A percentile compares a stretch with the other conserved stretches of the same genome.
Evolutionary conservation across 495 filamentous ascomycete genomes (phyloP).

Genomic region (Aspergillus nidulans): DNA sequence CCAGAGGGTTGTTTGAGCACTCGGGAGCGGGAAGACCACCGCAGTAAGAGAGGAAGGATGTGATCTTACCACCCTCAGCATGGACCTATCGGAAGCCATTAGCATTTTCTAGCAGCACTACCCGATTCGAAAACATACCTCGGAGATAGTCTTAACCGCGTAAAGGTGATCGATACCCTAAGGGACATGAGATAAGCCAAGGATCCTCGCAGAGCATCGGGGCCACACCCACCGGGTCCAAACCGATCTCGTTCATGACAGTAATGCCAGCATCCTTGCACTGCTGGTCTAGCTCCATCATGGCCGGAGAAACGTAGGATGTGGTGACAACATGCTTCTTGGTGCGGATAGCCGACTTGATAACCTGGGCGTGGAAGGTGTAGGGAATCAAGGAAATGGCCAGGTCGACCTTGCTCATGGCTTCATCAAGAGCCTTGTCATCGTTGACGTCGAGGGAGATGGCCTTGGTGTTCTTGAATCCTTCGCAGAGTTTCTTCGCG

Average conservation of each 20-base stretch:
- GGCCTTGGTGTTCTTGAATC: conserved; percentile 64
- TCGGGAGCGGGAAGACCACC: conserved; percentile 84
- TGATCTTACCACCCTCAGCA: conserved; percentile 78
- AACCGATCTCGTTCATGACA: conserved; percentile 96
- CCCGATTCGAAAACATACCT: conserved; percentile 37
- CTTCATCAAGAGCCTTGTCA: conserved; percentile 67
- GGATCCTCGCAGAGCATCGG: background rate
- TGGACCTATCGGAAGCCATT: conserved; percentile 41
- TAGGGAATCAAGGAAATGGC: conserved; percentile 87
- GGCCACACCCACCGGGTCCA: conserved; percentile 45
- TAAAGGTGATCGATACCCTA: conserved; percentile 72
- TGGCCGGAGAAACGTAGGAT: conserved; percentile 88
- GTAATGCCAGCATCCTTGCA: conserved; percentile 92
- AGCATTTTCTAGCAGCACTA: background rate
- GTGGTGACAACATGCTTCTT: conserved; percentile 98
- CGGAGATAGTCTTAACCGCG: conserved; percentile 83
- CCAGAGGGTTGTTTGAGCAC: conserved; percentile 81
- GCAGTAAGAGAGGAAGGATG: conserved; percentile 80
- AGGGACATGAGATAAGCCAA: background rate
- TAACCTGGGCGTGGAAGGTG: conserved; percentile 83
- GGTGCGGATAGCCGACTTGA: conserved; percentile 87
- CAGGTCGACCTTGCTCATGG: conserved; percentile 71
- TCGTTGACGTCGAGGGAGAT: conserved; percentile 82
- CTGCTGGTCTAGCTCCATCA: conserved; percentile 79
- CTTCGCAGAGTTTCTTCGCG: conserved; percentile 68